Evolutionary conservation across 2,329 filamentous ascomycete genomes (phyloP), one percentile per base, ranked within the genome.

Genomic region (Teratosphaeria destructans): DNA sequence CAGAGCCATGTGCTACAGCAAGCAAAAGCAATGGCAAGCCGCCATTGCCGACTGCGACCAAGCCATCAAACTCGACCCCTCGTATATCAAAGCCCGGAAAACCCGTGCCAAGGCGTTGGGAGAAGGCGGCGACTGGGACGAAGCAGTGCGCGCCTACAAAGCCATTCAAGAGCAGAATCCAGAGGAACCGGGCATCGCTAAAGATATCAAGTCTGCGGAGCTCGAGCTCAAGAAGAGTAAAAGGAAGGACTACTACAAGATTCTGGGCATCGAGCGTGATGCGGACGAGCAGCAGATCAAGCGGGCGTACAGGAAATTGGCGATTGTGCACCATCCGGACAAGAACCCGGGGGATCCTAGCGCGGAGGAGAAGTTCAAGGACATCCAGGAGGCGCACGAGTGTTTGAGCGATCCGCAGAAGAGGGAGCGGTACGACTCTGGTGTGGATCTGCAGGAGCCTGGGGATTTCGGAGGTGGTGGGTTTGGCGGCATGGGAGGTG

Each of bases 181-280:
- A 1, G 82, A 86, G 63, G 94, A 99, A 73, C 84, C 86, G 52
- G 85, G 82, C 14, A 87, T 97, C 61, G 80, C 82, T 57, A 92
- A 89, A 74, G 94, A 99, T 69, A 85, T 97, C 53, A 87, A 89
- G 60, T 89, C 87, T 68, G 94, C 93, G 1, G 93, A 99, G 77
- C 79, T 96, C 29, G 94, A 99, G 77, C 79, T 97, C 64, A 99
- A 99, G 85, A 97, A 97, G 86, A 89, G 88, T 74, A 88, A 93
- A 77, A 83, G 94, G 63, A 99, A 99, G 77, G 94, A 99, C 72
- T 97, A 96, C 78, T 99, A 99, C 81, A 96, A 96, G 83, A 96
- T 97, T 66, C 84, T 99, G 57, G 89, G 87, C 5, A 78, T 99
- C 8, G 80, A 88, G 60, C 97, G 96, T 80, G 88, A 92, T 63